Evolutionary conservation across 2,329 filamentous ascomycete genomes (phyloP).

Genomic region (Trichophyton rubrum): DNA sequence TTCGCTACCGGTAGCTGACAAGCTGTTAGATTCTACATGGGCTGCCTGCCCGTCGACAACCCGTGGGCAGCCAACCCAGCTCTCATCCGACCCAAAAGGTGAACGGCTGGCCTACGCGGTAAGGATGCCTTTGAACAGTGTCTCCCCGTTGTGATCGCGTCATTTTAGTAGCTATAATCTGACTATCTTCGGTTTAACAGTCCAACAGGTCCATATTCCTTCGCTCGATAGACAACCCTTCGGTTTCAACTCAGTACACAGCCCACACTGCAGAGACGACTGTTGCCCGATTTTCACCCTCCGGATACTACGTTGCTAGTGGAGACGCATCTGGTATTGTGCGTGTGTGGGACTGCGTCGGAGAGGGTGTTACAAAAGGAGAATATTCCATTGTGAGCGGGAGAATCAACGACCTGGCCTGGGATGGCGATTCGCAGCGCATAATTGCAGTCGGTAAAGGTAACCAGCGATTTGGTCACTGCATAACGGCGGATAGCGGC

Average conservation of each 20-base stretch:
- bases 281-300: conserved; percentile 86
- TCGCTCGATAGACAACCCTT: conserved; percentile 81
- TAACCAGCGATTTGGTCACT: conserved; percentile 84
- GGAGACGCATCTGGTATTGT: conserved; percentile 78
- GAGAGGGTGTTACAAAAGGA: conserved; percentile 79
- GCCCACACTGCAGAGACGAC: conserved; percentile 81
- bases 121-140: conserved; percentile 14
- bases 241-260: conserved; percentile 77
- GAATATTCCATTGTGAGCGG: conserved; percentile 93
- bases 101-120: conserved; percentile 89
- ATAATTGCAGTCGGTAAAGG: conserved; percentile 94
- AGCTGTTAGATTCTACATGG: conserved; percentile 55
- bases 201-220: conserved; percentile 95
- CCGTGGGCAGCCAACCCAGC: conserved; percentile 75
- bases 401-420: conserved; percentile 89
- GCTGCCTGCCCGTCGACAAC: conserved; percentile 73
- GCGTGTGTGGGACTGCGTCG: conserved; percentile 78
- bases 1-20: conserved; percentile 12
- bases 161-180: not conserved
- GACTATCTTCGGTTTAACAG: conserved; percentile 34
- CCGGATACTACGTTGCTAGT: conserved; percentile 86
- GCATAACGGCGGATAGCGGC: conserved; percentile 87
- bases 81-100: conserved; percentile 78
- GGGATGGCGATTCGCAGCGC: conserved; percentile 93
- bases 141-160: not conserved